Conservation (phyloP, 257 asterid genomes). For the Salvia hispanica region DNA sequence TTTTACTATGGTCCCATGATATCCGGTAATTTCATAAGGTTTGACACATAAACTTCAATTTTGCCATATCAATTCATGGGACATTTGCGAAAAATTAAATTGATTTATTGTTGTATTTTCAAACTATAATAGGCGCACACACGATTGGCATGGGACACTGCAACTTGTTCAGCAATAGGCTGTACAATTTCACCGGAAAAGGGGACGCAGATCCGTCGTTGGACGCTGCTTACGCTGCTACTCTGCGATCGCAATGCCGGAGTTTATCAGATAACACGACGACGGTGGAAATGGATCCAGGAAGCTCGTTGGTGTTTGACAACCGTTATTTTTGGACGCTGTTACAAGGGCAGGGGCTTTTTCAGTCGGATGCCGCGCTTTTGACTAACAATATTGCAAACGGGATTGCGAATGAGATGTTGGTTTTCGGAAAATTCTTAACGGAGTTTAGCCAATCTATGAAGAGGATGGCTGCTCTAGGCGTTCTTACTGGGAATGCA, state of each 20-base stretch:
- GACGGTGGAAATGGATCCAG: constrained; percentile 40
- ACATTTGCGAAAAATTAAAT: too few species aligned
- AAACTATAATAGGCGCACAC: constrained; percentile 44
- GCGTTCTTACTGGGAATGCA: constrained; percentile 10
- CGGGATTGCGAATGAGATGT: constrained; percentile 8
- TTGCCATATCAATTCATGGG: too few species aligned
- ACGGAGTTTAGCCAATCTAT: constrained; percentile 21
- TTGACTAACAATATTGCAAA: background rate
- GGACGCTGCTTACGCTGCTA: constrained; percentile 33
- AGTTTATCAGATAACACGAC: constrained; percentile 36
- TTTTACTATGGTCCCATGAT: too few species aligned
- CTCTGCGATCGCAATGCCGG: constrained; percentile 30
- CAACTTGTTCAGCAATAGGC: constrained; percentile 41
- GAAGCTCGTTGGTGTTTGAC: constrained; percentile 36
- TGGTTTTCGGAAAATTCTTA: constrained; percentile 6
- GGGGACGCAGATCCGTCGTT: constrained; percentile 39
- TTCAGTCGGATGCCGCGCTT: constrained; percentile 18
- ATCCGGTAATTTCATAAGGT: too few species aligned
- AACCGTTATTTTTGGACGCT: constrained; percentile 22
- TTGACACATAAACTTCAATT: too few species aligned
- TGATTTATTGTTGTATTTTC: too few species aligned
- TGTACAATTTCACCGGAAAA: constrained; percentile 53
- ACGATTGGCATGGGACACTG: constrained; percentile 53
- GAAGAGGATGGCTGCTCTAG: constrained; percentile 23
- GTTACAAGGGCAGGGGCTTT: constrained; percentile 14